Evolutionary conservation across 1,284 basidiomycete genomes (phyloP).

Genomic region (Coniophora puteana): DNA sequence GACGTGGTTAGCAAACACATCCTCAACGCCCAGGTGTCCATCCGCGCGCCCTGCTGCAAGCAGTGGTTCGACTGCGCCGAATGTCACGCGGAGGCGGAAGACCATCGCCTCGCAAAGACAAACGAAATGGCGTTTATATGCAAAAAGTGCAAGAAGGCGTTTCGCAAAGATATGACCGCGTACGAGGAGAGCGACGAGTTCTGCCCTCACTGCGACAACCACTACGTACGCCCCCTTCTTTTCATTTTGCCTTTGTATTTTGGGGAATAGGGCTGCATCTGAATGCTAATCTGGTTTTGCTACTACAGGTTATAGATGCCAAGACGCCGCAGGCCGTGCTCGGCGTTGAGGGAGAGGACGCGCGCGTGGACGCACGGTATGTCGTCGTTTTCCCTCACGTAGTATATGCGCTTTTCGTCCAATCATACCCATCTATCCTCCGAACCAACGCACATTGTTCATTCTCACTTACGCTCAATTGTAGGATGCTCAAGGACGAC

Average conservation of each 20-base stretch:
- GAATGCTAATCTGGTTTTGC: neutral
- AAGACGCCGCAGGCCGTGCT: conserved; percentile 87
- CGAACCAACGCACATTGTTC: too few species aligned
- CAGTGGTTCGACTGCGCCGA: conserved; percentile 95
- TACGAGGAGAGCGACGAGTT: conserved; percentile 98
- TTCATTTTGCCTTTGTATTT: neutral
- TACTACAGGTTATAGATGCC: conserved; percentile 80
- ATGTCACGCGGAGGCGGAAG: conserved; percentile 85
- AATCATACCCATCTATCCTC: too few species aligned
- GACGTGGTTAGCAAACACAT: conserved; percentile 97
- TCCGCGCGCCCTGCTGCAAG: conserved; percentile 93
- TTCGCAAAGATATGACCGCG: conserved; percentile 87
- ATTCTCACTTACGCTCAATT: conserved; percentile 2
- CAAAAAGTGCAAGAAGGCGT: conserved; percentile 98
- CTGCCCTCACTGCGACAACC: conserved; percentile 97
- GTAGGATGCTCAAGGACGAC: conserved; percentile 71
- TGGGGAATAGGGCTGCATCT: neutral
- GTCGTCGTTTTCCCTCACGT: conserved; percentile 20
- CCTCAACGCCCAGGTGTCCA: conserved; percentile 89
- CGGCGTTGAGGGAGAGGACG: conserved; percentile 88
- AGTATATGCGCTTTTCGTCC: neutral
- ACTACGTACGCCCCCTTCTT: conserved; percentile 67
- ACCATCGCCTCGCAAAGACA: conserved; percentile 75
- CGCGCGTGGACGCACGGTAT: conserved; percentile 81
- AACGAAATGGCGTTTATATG: conserved; percentile 93